phyloP scores from a whole-genome alignment of 2,329 filamentous ascomycete genomes.

The Diaporthe nobilis region DNA sequence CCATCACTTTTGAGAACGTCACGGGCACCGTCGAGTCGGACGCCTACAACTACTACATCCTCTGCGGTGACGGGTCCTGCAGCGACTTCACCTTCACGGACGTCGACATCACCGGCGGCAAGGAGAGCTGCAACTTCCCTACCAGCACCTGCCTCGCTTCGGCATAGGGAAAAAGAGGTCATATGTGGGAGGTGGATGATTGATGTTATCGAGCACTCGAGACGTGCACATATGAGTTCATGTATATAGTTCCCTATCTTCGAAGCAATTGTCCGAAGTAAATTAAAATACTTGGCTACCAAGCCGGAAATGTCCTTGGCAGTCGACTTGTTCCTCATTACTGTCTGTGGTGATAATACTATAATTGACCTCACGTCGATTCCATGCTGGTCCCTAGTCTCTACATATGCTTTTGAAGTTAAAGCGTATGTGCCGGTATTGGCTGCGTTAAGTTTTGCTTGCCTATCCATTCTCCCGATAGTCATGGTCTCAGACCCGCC shows the following conservation, averaged over 20 bases:
- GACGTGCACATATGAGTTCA: constrained; percentile 7
- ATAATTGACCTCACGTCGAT: no score
- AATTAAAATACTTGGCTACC: neutral
- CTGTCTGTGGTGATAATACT: neutral
- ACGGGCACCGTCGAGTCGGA: constrained; percentile 56
- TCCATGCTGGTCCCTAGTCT: no score
- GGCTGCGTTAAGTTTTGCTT: no score
- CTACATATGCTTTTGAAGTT: no score
- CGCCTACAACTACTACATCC: constrained; percentile 64
- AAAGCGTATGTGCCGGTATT: no score
- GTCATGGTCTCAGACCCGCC: no score
- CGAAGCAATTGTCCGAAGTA: neutral
- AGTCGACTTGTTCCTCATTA: neutral
- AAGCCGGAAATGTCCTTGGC: neutral
- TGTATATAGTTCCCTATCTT: constrained; percentile 13
- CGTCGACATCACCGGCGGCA: constrained; percentile 65
- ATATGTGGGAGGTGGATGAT: neutral
- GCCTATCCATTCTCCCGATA: no score
- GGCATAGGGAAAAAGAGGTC: neutral
- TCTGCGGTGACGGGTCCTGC: constrained; percentile 66
- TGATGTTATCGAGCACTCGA: neutral
- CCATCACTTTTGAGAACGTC: constrained; percentile 59
- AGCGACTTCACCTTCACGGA: constrained; percentile 67
- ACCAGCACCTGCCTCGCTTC: constrained; percentile 31
- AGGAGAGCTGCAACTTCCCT: constrained; percentile 45